Percentiles rank a stretch among this genome's conserved stretches.
These are phyloP conservation scores for Pythium utonaiense DNA, from an alignment of 352 stramenopile genomes.

Conservation along the genomic window DNA sequence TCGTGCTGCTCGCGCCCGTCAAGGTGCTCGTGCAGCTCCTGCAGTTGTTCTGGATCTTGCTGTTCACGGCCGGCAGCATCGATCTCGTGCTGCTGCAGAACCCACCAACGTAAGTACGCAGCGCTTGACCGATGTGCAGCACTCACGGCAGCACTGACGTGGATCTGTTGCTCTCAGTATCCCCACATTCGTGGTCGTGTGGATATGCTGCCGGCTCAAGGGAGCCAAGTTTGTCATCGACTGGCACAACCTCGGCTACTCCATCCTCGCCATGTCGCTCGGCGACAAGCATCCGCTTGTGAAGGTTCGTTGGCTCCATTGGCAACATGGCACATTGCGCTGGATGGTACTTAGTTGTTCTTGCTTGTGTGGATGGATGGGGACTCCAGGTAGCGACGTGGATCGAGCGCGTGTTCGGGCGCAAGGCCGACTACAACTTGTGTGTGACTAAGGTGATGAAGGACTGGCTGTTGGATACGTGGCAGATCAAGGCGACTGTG, in stretches of 20 bases:
- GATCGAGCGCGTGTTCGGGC: slow-evolving; percentile 88
- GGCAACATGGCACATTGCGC: background rate
- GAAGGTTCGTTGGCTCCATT: slow-evolving; percentile 32
- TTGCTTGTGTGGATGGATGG: background rate
- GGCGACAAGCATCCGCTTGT: slow-evolving; percentile 60
- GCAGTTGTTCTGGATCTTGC: slow-evolving; percentile 80
- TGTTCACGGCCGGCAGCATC: slow-evolving; percentile 61
- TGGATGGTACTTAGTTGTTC: background rate
- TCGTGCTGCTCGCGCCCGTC: slow-evolving; percentile 71
- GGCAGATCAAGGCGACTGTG: slow-evolving; percentile 83
- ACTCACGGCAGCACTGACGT: slow-evolving; percentile 18
- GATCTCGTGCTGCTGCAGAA: slow-evolving; percentile 98
- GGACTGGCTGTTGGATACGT: slow-evolving; percentile 89
- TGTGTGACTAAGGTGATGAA: slow-evolving; percentile 97
- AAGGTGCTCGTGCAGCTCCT: slow-evolving; percentile 87
- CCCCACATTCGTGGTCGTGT: slow-evolving; percentile 92
- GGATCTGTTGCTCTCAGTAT: slow-evolving; percentile 38
- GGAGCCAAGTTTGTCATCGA: slow-evolving; percentile 95
- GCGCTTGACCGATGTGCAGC: background rate
- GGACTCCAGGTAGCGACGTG: slow-evolving; percentile 63
- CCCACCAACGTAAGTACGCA: slow-evolving; percentile 83
- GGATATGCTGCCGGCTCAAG: slow-evolving; percentile 66
- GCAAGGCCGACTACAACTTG: slow-evolving; percentile 92
- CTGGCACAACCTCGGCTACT: slow-evolving; percentile 99
- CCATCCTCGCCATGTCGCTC: slow-evolving; percentile 90